Percentiles rank a stretch among this genome's conserved stretches.
These are phyloP conservation scores for Clarireedia monteithiana DNA, from an alignment of 2,329 filamentous ascomycete species.

Conservation along the genomic window DNA sequence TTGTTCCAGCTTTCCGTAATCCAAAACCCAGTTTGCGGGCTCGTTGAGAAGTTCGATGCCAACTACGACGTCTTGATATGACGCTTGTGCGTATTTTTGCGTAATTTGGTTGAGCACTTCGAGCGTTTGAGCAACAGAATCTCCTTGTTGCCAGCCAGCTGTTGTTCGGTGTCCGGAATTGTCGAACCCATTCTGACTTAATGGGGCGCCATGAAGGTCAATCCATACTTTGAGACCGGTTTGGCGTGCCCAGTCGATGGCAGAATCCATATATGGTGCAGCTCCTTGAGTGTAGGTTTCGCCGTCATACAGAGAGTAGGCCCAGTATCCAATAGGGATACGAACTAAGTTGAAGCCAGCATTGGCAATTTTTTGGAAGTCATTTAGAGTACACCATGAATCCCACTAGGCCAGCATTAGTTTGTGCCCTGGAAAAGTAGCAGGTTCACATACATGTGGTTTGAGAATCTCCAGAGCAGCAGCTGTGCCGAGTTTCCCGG, in stretches of 20 bases:
- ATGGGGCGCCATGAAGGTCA: conserved; percentile 49
- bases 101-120: conserved; percentile 49
- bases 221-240: conserved; percentile 48
- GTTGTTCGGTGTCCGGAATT: conserved; percentile 46
- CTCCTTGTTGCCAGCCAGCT: conserved; percentile 38
- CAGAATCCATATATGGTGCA: conserved; percentile 44
- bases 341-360: conserved; percentile 52
- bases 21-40: conserved; percentile 31
- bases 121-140: conserved; percentile 43
- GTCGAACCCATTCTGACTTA: conserved; percentile 54
- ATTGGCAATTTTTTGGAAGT: conserved; percentile 48
- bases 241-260: conserved; percentile 47
- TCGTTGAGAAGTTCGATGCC: conserved; percentile 52
- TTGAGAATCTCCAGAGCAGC: conserved; percentile 43
- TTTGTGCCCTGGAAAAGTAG: conserved; percentile 25
- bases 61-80: conserved; percentile 51
- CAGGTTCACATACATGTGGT: conserved; percentile 32
- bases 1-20: conserved; percentile 28
- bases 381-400: conserved; percentile 29
- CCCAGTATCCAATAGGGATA: conserved; percentile 53
- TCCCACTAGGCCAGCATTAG: conserved; percentile 23
- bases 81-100: conserved; percentile 44
- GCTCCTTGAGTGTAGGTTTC: conserved; percentile 45
- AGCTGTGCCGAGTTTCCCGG: conserved; percentile 38
- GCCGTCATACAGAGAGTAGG: conserved; percentile 41